Evolutionary conservation across 225 moss, liverwort and hornwort species (phyloP).

Genomic region (Sphagnum tenellum): DNA sequence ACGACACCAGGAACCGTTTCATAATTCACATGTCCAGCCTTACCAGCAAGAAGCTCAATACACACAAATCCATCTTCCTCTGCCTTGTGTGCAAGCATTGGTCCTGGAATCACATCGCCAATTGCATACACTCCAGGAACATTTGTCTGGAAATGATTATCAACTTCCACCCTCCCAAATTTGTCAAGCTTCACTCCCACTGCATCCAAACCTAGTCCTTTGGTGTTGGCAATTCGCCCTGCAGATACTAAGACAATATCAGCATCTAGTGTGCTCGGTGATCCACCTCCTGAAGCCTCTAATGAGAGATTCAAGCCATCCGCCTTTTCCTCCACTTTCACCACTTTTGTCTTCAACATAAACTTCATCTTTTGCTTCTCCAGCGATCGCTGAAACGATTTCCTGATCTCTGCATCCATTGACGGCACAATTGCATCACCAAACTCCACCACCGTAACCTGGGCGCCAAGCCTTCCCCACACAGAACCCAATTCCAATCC

Average conservation of each 20-base stretch:
- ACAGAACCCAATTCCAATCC: constrained; percentile 62
- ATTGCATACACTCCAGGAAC: constrained; percentile 72
- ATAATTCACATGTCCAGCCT: constrained; percentile 94
- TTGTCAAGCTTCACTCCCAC: constrained; percentile 84
- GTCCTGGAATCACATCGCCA: constrained; percentile 93
- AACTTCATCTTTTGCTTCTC: constrained; percentile 76
- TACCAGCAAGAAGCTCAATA: constrained; percentile 81
- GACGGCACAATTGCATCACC: constrained; percentile 62
- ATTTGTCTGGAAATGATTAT: constrained; percentile 67
- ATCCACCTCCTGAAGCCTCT: constrained; percentile 71
- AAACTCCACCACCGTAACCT: constrained; percentile 57
- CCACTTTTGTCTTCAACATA: constrained; percentile 72
- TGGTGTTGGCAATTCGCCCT: constrained; percentile 61
- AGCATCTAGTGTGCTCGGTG: constrained; percentile 50
- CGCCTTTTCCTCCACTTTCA: constrained; percentile 63
- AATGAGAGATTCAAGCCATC: constrained; percentile 53
- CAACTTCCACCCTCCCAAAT: constrained; percentile 81
- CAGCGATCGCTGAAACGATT: constrained; percentile 43
- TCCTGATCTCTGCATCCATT: constrained; percentile 54
- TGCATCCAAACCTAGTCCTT: constrained; percentile 77
- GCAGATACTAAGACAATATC: constrained; percentile 83
- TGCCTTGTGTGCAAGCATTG: constrained; percentile 96
- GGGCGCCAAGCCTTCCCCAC: constrained; percentile 52
- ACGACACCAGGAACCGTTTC: constrained; percentile 90
- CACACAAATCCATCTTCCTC: constrained; percentile 91